phyloP scores from a whole-genome alignment of 768 basidiomycete species.

The Tephrocybe sp. region DNA sequence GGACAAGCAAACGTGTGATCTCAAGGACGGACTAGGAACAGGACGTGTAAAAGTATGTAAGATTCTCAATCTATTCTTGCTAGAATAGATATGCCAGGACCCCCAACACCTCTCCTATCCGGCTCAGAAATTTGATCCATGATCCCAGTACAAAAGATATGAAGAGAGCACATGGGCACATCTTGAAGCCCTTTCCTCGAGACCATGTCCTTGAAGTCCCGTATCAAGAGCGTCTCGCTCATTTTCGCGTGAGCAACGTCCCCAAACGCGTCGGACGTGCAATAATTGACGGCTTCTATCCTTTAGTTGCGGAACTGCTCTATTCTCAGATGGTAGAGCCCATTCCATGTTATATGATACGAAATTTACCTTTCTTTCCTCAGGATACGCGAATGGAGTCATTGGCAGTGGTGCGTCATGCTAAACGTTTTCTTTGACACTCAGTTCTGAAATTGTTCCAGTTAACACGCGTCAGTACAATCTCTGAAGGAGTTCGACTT shows the following conservation, averaged over 20 bases:
- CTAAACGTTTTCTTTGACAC: background rate
- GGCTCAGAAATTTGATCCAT: background rate
- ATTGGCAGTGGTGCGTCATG: constrained; percentile 66
- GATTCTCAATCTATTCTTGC: no score
- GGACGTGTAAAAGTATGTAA: no score
- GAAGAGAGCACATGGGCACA: background rate
- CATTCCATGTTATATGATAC: background rate
- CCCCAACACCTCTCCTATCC: background rate
- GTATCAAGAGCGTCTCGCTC: constrained; percentile 64
- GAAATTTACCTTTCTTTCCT: background rate
- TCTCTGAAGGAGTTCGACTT: background rate
- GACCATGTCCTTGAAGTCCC: constrained; percentile 19
- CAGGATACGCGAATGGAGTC: constrained; percentile 80
- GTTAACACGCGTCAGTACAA: constrained; percentile 64
- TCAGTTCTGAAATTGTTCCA: constrained; percentile 22
- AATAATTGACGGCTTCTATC: constrained; percentile 1
- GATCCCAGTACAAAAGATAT: constrained; percentile 5
- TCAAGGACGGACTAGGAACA: no score
- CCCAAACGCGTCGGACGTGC: background rate
- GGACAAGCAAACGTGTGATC: constrained; percentile 11
- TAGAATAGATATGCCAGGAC: no score
- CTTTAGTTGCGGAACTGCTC: constrained; percentile 79
- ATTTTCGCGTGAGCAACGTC: constrained; percentile 72
- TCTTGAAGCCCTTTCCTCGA: constrained; percentile 3
- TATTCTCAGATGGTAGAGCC: constrained; percentile 77